These are phyloP conservation scores for Aphanomyces astaci DNA, from an alignment of 352 stramenopile species.

Conservation along the genomic window DNA sequence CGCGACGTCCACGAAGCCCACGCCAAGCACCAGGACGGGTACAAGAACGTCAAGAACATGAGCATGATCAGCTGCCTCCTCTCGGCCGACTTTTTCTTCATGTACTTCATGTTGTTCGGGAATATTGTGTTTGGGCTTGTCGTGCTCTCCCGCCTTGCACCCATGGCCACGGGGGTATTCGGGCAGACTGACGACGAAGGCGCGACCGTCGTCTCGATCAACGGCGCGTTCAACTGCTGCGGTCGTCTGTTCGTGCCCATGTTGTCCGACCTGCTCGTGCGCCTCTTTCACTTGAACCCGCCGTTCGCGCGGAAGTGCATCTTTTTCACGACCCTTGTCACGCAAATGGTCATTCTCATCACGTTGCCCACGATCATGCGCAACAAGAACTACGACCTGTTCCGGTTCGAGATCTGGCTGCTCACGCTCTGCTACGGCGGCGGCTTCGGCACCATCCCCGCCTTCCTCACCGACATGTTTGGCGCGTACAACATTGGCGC, in stretches of 20 bases:
- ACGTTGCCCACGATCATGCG: conserved; percentile 50
- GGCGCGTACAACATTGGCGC: conserved; percentile 73
- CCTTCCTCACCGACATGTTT: conserved; percentile 76
- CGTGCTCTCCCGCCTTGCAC: conserved; percentile 49
- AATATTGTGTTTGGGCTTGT: conserved; percentile 60
- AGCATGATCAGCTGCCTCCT: conserved; percentile 43
- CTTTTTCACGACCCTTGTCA: conserved; percentile 50
- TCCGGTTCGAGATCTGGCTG: conserved; percentile 52
- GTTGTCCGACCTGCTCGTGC: conserved; percentile 36
- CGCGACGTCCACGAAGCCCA: background rate
- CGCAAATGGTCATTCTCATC: conserved; percentile 52
- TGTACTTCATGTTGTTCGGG: conserved; percentile 62
- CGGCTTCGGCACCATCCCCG: conserved; percentile 63
- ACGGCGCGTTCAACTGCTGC: conserved; percentile 49
- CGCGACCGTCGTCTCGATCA: conserved; percentile 42
- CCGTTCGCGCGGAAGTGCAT: conserved; percentile 44
- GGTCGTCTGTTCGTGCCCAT: conserved; percentile 39
- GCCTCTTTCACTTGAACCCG: conserved; percentile 40
- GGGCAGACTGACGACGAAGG: conserved; percentile 32
- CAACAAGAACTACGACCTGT: conserved; percentile 48
- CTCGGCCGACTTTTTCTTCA: conserved; percentile 48
- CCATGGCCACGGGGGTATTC: conserved; percentile 46
- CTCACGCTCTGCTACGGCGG: conserved; percentile 63
- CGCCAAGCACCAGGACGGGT: conserved; percentile 23
- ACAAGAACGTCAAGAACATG: conserved; percentile 34